Percentiles rank a stretch among this genome's conserved stretches.
Evolutionary conservation across 805 yeast species (phyloP).

Genomic region (Tetrapisispora namnaoensis): DNA sequence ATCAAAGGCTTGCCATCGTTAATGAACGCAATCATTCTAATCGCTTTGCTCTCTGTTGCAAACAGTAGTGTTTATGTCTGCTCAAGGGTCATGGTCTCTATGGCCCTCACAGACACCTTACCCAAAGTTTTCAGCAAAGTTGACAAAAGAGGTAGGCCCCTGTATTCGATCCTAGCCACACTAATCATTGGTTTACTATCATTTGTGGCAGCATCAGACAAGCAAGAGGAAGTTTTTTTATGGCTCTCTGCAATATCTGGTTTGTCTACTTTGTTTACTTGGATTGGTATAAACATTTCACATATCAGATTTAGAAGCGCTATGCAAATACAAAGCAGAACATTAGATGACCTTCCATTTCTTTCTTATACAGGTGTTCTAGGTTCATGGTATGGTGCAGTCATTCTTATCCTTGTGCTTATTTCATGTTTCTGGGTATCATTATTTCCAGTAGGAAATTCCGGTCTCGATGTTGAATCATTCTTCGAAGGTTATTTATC

Average conservation of each 20-base stretch:
- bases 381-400: constrained; percentile 55
- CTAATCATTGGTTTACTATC: constrained; percentile 47
- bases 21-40: constrained; percentile 59
- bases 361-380: constrained; percentile 51
- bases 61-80: constrained; percentile 63
- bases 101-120: constrained; percentile 57
- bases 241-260: constrained; percentile 50
- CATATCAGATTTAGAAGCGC: constrained; percentile 50
- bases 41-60: constrained; percentile 64
- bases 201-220: constrained; percentile 41
- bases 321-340: constrained; percentile 44
- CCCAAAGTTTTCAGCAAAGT: constrained; percentile 56
- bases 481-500: constrained; percentile 64
- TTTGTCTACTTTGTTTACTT: constrained; percentile 42
- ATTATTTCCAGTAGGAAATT: constrained; percentile 46
- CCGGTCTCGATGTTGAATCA: constrained; percentile 10
- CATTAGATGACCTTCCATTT: constrained; percentile 52
- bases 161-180: constrained; percentile 52
- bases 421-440: constrained; percentile 74
- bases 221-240: constrained; percentile 40
- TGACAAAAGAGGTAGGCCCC: constrained; percentile 71
- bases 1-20: constrained; percentile 58
- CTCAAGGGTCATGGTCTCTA: constrained; percentile 57
- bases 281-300: constrained; percentile 43
- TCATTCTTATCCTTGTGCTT: constrained; percentile 39